These are phyloP conservation scores for Pachyrhizus erosus DNA, from an alignment of 306 rosid genomes.

Conservation along the genomic window DNA sequence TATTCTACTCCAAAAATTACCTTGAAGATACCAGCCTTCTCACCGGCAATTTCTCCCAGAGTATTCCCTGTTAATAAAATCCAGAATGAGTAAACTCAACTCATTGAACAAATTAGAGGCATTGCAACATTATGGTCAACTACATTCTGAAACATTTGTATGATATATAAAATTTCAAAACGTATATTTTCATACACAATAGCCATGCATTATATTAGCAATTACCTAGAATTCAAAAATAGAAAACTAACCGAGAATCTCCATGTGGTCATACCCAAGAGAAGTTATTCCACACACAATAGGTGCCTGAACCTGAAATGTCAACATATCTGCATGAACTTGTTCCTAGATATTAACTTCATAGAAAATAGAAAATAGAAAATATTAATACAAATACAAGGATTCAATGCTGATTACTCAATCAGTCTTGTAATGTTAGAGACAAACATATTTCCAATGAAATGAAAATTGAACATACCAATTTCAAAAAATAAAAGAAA, in stretches of 20 bases:
- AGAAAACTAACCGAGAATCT: constrained; percentile 93
- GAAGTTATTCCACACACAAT: constrained; percentile 91
- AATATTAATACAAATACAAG: not conserved
- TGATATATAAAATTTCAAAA: constrained; percentile 21
- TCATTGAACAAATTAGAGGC: constrained; percentile 19
- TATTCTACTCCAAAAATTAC: constrained; percentile 47
- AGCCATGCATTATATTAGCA: constrained; percentile 9
- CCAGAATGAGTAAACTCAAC: constrained; percentile 40
- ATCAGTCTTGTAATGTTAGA: not conserved
- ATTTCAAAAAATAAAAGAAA: too few species aligned
- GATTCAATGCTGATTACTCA: constrained; percentile 7
- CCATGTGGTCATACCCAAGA: constrained; percentile 99
- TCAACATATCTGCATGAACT: constrained; percentile 17
- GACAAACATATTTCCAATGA: not conserved
- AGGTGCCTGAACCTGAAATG: constrained; percentile 66
- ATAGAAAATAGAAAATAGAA: not conserved
- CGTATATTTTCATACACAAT: not conserved
- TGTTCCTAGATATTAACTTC: constrained; percentile 40
- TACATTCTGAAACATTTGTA: constrained; percentile 12
- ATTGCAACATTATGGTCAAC: constrained; percentile 35
- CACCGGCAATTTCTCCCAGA: constrained; percentile 91
- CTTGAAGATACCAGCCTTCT: constrained; percentile 99
- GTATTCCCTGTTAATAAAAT: constrained; percentile 70
- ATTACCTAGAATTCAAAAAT: constrained; percentile 46
- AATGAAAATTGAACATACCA: constrained; percentile 45